Percentiles rank a stretch among this genome's conserved stretches.
These are phyloP conservation scores for Neocatenulostroma microsporum DNA, from an alignment of 2,329 filamentous ascomycete genomes.

Conservation along the genomic window DNA sequence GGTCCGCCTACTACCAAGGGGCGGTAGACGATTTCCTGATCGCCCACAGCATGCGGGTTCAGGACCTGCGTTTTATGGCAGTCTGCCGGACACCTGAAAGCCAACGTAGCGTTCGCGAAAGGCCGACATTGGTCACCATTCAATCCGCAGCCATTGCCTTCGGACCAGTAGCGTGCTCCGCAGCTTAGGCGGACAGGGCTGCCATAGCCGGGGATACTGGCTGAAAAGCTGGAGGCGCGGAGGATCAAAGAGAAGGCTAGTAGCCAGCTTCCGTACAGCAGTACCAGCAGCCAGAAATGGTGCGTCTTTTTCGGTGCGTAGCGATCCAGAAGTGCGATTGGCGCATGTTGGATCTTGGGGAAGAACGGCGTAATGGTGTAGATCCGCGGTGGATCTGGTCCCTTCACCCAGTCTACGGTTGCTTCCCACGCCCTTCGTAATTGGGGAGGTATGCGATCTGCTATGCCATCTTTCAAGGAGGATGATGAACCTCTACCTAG, in stretches of 20 bases:
- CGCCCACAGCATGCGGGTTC: slow-evolving; percentile 68
- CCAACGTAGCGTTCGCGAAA: slow-evolving; percentile 60
- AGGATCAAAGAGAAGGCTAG: slow-evolving; percentile 62
- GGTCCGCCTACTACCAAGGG: slow-evolving; percentile 50
- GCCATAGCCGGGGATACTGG: slow-evolving; percentile 61
- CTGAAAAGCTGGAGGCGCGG: slow-evolving; percentile 51
- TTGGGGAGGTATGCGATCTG: slow-evolving; percentile 19
- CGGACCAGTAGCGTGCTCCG: slow-evolving; percentile 59
- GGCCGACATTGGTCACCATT: slow-evolving; percentile 69
- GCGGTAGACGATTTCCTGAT: slow-evolving; percentile 52
- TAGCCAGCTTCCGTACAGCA: slow-evolving; percentile 60
- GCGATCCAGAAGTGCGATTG: slow-evolving; percentile 55
- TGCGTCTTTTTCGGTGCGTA: slow-evolving; percentile 54
- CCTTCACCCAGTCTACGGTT: slow-evolving; percentile 40
- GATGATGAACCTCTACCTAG: slow-evolving; percentile 10
- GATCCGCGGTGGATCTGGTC: slow-evolving; percentile 41
- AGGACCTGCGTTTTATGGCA: slow-evolving; percentile 59
- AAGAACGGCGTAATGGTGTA: slow-evolving; percentile 50
- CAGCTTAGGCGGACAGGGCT: slow-evolving; percentile 59
- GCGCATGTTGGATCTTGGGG: slow-evolving; percentile 59
- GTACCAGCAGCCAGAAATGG: slow-evolving; percentile 50
- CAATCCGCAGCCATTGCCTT: slow-evolving; percentile 64
- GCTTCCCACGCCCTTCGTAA: slow-evolving; percentile 28
- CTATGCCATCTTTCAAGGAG: slow-evolving; percentile 20
- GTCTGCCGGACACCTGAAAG: slow-evolving; percentile 67